A percentile compares a stretch with the other conserved stretches of the same genome.
Evolutionary conservation across 306 rosid genomes (phyloP).

Genomic region (Astragalus glycyphyllos): DNA sequence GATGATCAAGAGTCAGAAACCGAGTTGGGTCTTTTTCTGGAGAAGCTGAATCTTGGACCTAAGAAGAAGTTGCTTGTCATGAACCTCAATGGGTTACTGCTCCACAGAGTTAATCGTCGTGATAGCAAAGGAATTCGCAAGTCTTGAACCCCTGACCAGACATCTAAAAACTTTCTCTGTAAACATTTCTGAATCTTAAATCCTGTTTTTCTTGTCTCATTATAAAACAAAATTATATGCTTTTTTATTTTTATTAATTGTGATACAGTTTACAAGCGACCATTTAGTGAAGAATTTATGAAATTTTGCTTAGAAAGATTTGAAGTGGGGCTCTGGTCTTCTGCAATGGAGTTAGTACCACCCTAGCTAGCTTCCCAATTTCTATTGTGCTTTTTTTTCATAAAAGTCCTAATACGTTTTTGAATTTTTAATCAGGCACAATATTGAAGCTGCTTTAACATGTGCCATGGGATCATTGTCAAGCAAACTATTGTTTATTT

Average conservation of each 20-base stretch:
- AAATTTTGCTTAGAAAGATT: slow-evolving; percentile 50
- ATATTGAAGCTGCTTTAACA: slow-evolving; percentile 12
- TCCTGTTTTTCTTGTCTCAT: background rate
- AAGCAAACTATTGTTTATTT: slow-evolving; percentile 22
- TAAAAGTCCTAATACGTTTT: too few relatives aligned
- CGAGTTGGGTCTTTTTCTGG: too few relatives aligned
- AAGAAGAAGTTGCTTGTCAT: slow-evolving; percentile 15
- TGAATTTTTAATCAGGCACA: slow-evolving; percentile 15
- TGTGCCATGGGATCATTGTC: background rate
- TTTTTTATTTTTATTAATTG: background rate
- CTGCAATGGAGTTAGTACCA: slow-evolving; percentile 38
- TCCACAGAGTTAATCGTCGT: too few relatives aligned
- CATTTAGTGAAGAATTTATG: slow-evolving; percentile 41
- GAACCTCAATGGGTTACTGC: too few relatives aligned
- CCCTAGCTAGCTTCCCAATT: too few relatives aligned
- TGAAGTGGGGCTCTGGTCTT: slow-evolving; percentile 54
- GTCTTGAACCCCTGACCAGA: background rate
- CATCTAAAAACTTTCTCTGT: background rate
- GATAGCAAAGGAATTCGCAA: background rate
- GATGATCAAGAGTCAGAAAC: too few relatives aligned
- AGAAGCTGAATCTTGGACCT: too few relatives aligned
- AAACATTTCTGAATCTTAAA: background rate
- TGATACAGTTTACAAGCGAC: slow-evolving; percentile 40
- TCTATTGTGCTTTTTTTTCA: too few relatives aligned
- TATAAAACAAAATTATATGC: too few relatives aligned